Percentiles rank a stretch among this genome's conserved stretches.
Evolutionary conservation across 2,329 filamentous ascomycete species (phyloP).

Genomic region (Fusarium papillatum): DNA sequence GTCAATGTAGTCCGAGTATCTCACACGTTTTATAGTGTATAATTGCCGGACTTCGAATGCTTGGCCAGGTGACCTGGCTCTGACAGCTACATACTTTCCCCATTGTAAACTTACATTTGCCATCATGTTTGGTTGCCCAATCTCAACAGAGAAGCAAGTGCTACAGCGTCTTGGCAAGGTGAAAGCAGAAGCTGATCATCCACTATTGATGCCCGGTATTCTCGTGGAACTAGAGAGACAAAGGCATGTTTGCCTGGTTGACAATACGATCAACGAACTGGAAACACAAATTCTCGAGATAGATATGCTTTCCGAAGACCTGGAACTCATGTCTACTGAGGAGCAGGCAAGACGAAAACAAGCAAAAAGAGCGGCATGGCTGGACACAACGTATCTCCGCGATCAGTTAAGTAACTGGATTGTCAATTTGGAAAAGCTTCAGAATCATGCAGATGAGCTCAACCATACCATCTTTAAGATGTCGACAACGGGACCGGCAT

Average conservation of each 20-base stretch:
- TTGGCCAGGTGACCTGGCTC: conserved; percentile 11
- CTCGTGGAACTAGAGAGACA: conserved; percentile 11
- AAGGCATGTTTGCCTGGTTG: not conserved
- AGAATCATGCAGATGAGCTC: not conserved
- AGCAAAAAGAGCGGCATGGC: conserved; percentile 4
- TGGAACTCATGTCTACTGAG: not conserved
- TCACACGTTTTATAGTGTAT: conserved; percentile 1
- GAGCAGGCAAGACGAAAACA: conserved; percentile 1
- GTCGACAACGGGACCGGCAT: not conserved
- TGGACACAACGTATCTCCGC: conserved; percentile 7
- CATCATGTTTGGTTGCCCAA: conserved; percentile 17
- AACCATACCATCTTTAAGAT: not conserved
- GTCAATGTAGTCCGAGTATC: not conserved
- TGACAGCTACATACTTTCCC: conserved; percentile 14
- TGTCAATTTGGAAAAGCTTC: not conserved
- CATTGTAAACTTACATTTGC: conserved; percentile 4
- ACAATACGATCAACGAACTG: not conserved
- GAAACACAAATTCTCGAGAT: not conserved
- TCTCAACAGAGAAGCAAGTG: conserved; percentile 5
- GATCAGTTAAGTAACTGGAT: conserved; percentile 15
- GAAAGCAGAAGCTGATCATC: not conserved
- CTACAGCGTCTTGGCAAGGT: not conserved
- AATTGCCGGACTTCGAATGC: conserved; percentile 14
- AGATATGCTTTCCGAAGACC: not conserved
- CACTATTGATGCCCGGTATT: conserved; percentile 10